Conservation (phyloP, 169 alveolate genomes). For the Eimeria necatrix region DNA sequence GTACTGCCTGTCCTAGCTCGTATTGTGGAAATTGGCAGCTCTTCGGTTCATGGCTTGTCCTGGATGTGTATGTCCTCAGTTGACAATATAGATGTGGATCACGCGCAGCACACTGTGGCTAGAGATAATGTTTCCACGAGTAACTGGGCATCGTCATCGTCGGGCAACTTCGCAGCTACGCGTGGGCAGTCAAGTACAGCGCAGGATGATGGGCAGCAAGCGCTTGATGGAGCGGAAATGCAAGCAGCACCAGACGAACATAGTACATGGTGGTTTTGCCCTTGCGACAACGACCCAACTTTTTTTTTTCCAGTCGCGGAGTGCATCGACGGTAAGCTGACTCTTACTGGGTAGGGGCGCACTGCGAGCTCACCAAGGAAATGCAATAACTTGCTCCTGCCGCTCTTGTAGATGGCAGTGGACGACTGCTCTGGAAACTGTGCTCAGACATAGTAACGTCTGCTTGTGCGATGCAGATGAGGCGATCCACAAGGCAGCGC, state of each 20-base stretch:
- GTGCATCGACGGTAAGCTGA: slow-evolving; percentile 33
- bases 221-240: background rate
- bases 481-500: slow-evolving; percentile 49
- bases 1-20: too few species aligned
- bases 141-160: background rate
- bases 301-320: slow-evolving; percentile 52
- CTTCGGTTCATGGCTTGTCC: too few species aligned
- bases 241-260: background rate
- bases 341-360: background rate
- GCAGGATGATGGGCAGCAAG: background rate
- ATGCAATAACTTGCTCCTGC: too few species aligned
- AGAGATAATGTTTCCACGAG: background rate
- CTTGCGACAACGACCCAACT: slow-evolving; percentile 57
- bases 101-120: background rate
- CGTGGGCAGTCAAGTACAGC: background rate
- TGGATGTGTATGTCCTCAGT: background rate
- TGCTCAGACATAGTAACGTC: background rate
- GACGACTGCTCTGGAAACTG: background rate
- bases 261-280: slow-evolving; percentile 66
- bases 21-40: too few species aligned
- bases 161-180: background rate
- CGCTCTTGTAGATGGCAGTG: too few species aligned
- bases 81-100: background rate
- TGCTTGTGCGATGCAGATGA: slow-evolving; percentile 52
- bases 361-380: too few species aligned